Evolutionary conservation across 2,329 filamentous ascomycete species (phyloP), one percentile per base, ranked within the genome.

Genomic region (Trichoderma koningiopsis): DNA sequence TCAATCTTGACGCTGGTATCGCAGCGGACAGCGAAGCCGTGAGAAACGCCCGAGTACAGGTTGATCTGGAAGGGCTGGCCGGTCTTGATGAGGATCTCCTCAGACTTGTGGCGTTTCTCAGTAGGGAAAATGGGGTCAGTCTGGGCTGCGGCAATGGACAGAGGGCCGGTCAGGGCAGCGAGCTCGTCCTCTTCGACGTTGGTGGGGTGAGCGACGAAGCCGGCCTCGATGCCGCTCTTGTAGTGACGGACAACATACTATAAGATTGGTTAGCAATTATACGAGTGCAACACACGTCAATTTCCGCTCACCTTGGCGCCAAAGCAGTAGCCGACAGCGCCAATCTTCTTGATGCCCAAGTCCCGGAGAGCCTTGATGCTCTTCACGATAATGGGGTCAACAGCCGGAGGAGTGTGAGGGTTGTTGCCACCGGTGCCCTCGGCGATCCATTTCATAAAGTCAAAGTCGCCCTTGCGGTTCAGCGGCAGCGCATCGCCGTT

Each of bases 151-250:
- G 89, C 84, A 74, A 94, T 92, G 66, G 89, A 89, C 5, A 93
- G 80, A 0, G 91, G 91, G 0, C 87, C 88, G n/a, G 83, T 83
- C 74, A 93, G 89, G 59, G 84, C 86, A 19, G 82, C 81, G 60
- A 93, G 85, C 79, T 93, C 91, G 2, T 88, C 87, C 70, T 88
- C 82, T 6, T 87, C 83, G 35, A 96, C 87, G 73, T 94, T 94
- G 31, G 88, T 92, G 0, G 93, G 93, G 79, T 96, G 93, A 1
- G 92, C 93, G 22, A 88, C 80, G 80, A 86, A 96, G 49, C 91
- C 92, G 65, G 87, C 91, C 66, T 92, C 85, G 72, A 95, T 84
- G 71, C 88, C 88, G 68, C 83, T 76, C 67, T 84, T 83, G 79
- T 84, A 84, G 81, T 89, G 91, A 49, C 92, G 87, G 68, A 85